Conservation (phyloP, 768 basidiomycete genomes). For the Xerocomus potaroensis region DNA sequence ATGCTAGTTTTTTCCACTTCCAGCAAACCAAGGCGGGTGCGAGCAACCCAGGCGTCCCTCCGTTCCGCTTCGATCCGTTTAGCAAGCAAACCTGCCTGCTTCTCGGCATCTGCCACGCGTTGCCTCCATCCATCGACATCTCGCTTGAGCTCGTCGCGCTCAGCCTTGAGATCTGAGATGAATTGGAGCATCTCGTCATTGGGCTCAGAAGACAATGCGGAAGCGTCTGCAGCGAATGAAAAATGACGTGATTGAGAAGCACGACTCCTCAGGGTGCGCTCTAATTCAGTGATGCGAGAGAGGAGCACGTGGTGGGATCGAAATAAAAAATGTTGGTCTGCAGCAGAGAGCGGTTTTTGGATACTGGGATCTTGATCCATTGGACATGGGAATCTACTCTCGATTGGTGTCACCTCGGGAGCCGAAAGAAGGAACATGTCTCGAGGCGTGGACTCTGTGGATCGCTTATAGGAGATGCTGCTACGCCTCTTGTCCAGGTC, state of each 20-base stretch:
- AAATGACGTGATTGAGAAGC: conserved; percentile 43
- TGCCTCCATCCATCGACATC: conserved; percentile 87
- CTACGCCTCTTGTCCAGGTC: conserved; percentile 47
- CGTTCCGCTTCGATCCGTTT: conserved; percentile 74
- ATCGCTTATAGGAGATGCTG: conserved; percentile 72
- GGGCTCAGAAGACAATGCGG: conserved; percentile 42
- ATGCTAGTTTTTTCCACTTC: conserved; percentile 64
- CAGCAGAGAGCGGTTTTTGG: conserved; percentile 55
- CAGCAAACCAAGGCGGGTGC: conserved; percentile 61
- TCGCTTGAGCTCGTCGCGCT: conserved; percentile 83
- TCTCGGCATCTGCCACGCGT: conserved; percentile 74
- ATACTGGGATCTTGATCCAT: conserved; percentile 16
- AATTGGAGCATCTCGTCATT: conserved; percentile 76
- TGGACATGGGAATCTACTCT: conserved; percentile 37
- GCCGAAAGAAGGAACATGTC: conserved; percentile 55
- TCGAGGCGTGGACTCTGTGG: conserved; percentile 32
- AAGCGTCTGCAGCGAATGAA: conserved; percentile 47
- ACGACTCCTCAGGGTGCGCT: conserved; percentile 53
- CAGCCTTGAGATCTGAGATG: conserved; percentile 75
- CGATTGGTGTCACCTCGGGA: conserved; percentile 70
- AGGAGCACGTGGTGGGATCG: conserved; percentile 81
- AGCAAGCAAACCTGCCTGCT: conserved; percentile 58
- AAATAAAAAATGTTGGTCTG: conserved; percentile 83
- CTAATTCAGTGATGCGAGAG: conserved; percentile 76
- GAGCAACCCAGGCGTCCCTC: conserved; percentile 79